A percentile compares a stretch with the other conserved stretches of the same genome.
These are phyloP conservation scores for Epichloe sibirici DNA, from an alignment of 2,329 filamentous ascomycete genomes.

Conservation along the genomic window DNA sequence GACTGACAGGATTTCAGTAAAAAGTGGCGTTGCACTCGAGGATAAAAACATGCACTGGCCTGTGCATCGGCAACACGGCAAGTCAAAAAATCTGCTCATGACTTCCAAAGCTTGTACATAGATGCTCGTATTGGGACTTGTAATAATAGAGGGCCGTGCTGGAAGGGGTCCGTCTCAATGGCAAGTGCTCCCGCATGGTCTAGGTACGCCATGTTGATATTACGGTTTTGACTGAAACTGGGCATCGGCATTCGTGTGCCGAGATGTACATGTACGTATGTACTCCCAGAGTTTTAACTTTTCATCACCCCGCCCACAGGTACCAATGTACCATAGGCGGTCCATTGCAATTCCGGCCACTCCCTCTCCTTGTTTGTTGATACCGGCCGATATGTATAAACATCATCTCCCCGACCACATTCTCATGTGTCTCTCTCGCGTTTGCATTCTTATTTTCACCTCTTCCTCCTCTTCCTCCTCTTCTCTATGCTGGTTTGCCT, in stretches of 20 bases:
- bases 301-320: no score
- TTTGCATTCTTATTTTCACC: neutral
- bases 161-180: neutral
- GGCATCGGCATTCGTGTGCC: neutral
- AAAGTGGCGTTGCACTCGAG: neutral
- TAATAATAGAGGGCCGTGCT: neutral
- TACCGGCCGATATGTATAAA: neutral
- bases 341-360: slow-evolving; percentile 4
- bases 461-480: neutral
- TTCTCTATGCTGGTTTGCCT: neutral
- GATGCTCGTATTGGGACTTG: no score
- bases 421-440: neutral
- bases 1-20: neutral
- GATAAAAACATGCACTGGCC: neutral
- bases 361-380: neutral
- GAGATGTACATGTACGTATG: neutral
- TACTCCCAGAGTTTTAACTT: no score
- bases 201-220: neutral
- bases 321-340: no score
- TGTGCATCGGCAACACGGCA: neutral
- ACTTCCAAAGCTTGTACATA: no score
- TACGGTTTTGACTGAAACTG: neutral
- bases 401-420: neutral
- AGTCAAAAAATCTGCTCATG: neutral
- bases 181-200: neutral